A percentile compares a stretch with the other conserved stretches of the same genome.
phyloP scores from a whole-genome alignment of 169 alveolate species.

The Miamiensis avidus region DNA sequence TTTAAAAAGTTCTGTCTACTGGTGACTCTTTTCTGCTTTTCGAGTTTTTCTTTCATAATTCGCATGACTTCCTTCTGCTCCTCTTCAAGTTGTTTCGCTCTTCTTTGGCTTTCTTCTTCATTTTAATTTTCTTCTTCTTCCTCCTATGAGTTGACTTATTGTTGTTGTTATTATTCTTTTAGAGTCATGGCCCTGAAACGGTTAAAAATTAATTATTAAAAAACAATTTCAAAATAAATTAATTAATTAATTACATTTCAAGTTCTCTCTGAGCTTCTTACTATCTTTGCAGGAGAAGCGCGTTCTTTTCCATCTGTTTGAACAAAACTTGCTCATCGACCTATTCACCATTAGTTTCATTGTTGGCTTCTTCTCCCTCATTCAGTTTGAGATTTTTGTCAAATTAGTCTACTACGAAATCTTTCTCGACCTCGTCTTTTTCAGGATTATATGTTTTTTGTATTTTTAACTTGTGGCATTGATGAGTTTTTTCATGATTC shows the following conservation, averaged over 20 bases:
- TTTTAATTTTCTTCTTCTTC: neutral
- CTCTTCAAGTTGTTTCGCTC: neutral
- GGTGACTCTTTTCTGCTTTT: neutral
- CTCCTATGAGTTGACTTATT: no score
- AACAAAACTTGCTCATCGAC: neutral
- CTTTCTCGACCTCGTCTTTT: neutral
- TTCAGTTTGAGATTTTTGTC: neutral
- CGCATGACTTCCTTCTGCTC: neutral
- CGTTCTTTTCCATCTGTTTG: neutral
- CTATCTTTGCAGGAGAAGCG: neutral
- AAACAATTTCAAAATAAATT: neutral
- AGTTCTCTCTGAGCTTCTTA: neutral
- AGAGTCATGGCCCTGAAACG: neutral
- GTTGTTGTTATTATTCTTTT: no score
- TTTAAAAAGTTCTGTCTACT: no score
- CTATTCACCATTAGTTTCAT: neutral
- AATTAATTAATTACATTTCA: neutral
- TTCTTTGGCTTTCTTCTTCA: neutral
- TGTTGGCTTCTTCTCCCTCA: neutral
- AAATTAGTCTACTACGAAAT: neutral
- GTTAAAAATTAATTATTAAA: no score
- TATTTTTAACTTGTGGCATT: no score
- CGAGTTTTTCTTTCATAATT: neutral
- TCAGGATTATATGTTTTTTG: neutral
- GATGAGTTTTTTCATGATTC: neutral